Percentiles rank a stretch among this genome's conserved stretches.
These are phyloP conservation scores for Leccinum fallax DNA, from an alignment of 1,284 basidiomycete genomes.

Conservation along the genomic window DNA sequence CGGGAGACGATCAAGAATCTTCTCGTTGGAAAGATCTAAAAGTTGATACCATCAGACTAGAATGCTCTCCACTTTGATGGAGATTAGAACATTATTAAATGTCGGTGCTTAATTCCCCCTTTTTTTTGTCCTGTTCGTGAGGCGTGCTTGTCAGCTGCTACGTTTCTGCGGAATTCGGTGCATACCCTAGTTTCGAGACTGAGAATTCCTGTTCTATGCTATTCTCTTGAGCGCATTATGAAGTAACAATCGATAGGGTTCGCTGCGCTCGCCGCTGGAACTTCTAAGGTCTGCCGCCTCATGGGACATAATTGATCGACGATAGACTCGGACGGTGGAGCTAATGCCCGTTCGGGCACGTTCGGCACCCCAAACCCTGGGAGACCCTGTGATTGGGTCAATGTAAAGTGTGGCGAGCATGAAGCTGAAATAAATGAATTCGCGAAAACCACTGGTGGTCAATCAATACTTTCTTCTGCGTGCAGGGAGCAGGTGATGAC, in stretches of 20 bases:
- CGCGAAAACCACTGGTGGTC: not conserved
- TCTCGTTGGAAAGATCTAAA: slow-evolving; percentile 84
- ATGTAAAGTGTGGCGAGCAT: not conserved
- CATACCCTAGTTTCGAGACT: slow-evolving; percentile 1
- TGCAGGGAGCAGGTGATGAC: not conserved
- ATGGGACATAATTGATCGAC: slow-evolving; percentile 3
- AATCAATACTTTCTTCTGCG: not conserved
- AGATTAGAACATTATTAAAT: slow-evolving; percentile 7
- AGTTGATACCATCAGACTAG: not conserved
- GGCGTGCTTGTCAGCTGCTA: not conserved
- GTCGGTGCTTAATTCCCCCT: not conserved
- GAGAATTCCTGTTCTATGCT: not conserved
- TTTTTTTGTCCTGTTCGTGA: not conserved
- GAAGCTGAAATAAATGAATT: not conserved
- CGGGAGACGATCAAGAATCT: slow-evolving; percentile 84
- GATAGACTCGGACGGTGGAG: slow-evolving; percentile 1
- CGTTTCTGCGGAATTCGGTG: not conserved
- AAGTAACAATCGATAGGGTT: not conserved
- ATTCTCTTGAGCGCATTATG: not conserved
- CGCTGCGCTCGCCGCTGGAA: not conserved
- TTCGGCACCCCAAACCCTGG: slow-evolving; percentile 11
- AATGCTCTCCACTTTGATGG: not conserved
- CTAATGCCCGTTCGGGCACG: not conserved
- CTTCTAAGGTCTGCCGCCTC: slow-evolving; percentile 1
- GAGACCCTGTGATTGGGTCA: not conserved